Evolutionary conservation across 2,329 filamentous ascomycete species (phyloP).

Genomic region (Pseudocercospora pini-densiflorae): DNA sequence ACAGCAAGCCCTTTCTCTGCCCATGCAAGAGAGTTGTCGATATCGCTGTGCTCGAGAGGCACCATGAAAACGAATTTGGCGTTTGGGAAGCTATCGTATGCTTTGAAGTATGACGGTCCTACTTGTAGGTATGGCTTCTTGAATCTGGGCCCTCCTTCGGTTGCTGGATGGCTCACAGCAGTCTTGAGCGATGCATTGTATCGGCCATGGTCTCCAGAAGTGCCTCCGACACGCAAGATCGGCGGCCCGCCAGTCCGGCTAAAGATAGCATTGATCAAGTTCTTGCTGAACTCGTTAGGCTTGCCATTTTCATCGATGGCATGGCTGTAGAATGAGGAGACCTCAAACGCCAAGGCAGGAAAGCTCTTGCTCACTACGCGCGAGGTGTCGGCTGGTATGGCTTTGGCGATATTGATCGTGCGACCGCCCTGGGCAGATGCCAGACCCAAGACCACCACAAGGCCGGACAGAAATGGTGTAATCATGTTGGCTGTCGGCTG

Average conservation of each 20-base stretch:
- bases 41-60: conserved; percentile 3
- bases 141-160: conserved; percentile 2
- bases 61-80: conserved; percentile 18
- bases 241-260: conserved; percentile 17
- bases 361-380: conserved; percentile 1
- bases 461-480: background rate
- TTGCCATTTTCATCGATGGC: conserved; percentile 14
- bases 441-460: background rate
- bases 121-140: conserved; percentile 11
- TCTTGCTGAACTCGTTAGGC: conserved; percentile 15
- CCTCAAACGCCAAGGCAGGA: conserved; percentile 13
- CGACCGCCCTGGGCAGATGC: background rate
- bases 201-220: conserved; percentile 16
- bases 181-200: conserved; percentile 9
- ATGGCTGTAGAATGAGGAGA: conserved; percentile 18
- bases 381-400: background rate
- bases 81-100: conserved; percentile 14
- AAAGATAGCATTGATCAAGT: conserved; percentile 15
- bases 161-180: conserved; percentile 10
- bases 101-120: conserved; percentile 16
- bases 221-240: conserved; percentile 16
- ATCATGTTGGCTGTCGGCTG: background rate
- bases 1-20: conserved; percentile 5
- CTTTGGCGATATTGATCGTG: background rate
- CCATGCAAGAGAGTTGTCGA: conserved; percentile 15